phyloP scores from a whole-genome alignment of 2,329 filamentous ascomycete genomes.

The Scedosporium boydii region DNA sequence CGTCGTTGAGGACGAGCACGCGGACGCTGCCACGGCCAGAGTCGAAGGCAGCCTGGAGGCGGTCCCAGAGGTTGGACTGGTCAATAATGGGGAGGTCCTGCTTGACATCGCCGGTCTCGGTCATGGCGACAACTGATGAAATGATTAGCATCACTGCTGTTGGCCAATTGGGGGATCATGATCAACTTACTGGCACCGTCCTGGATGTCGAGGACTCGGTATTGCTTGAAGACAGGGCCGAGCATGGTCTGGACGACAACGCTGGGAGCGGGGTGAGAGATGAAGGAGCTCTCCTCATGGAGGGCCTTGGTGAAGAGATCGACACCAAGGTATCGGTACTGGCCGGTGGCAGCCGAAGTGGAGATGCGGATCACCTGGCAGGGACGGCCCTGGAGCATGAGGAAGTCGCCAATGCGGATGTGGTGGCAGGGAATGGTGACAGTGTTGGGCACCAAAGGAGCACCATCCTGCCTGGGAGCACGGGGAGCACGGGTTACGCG shows the following conservation, averaged over 20 bases:
- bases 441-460: slow-evolving; percentile 56
- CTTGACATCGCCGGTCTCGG: slow-evolving; percentile 98
- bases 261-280: slow-evolving; percentile 92
- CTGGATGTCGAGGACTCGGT: slow-evolving; percentile 95
- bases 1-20: slow-evolving; percentile 90
- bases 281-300: slow-evolving; percentile 95
- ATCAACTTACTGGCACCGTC: slow-evolving; percentile 46
- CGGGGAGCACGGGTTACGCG: slow-evolving; percentile 20
- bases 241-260: slow-evolving; percentile 99
- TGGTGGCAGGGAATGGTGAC: slow-evolving; percentile 99
- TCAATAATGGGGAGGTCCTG: slow-evolving; percentile 87
- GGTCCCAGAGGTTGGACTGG: slow-evolving; percentile 80
- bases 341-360: slow-evolving; percentile 92
- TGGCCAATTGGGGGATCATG: slow-evolving; percentile 27
- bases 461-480: slow-evolving; percentile 20
- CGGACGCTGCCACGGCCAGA: slow-evolving; percentile 89
- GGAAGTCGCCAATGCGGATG: slow-evolving; percentile 96
- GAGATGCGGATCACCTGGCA: slow-evolving; percentile 99
- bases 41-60: slow-evolving; percentile 76
- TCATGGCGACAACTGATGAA: slow-evolving; percentile 76
- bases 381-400: slow-evolving; percentile 97
- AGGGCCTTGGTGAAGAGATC: slow-evolving; percentile 99
- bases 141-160: slow-evolving; percentile 13
- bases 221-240: slow-evolving; percentile 99
- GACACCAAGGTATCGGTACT: slow-evolving; percentile 99